phyloP scores from a whole-genome alignment of 805 yeast species.

The Danielia oregonensis region DNA sequence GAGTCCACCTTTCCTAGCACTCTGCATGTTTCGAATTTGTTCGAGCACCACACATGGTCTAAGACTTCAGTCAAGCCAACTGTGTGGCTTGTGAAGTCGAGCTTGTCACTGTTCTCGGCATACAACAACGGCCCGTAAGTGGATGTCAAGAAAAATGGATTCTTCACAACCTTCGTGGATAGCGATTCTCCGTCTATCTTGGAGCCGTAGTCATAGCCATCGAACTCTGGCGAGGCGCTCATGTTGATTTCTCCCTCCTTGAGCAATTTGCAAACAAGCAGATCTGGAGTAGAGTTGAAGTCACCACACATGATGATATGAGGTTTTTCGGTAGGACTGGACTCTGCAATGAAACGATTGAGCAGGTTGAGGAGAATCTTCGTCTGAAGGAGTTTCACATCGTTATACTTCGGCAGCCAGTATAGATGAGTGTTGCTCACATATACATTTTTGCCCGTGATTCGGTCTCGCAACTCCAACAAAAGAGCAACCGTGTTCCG shows the following conservation, averaged over 20 bases:
- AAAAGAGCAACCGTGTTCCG: constrained; percentile 58
- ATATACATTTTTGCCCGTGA: constrained; percentile 37
- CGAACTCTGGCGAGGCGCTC: constrained; percentile 9
- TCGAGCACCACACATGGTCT: constrained; percentile 56
- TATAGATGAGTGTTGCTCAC: constrained; percentile 60
- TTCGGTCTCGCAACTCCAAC: constrained; percentile 44
- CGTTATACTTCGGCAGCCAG: constrained; percentile 49
- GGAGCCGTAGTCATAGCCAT: constrained; percentile 15
- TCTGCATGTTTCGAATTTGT: constrained; percentile 36
- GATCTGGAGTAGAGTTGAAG: constrained; percentile 49
- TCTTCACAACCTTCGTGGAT: constrained; percentile 8
- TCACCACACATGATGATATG: constrained; percentile 51
- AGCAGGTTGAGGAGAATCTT: constrained; percentile 29
- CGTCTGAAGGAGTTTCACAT: constrained; percentile 53
- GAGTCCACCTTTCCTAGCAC: constrained; percentile 51
- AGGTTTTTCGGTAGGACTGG: constrained; percentile 13
- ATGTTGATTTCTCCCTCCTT: constrained; percentile 21
- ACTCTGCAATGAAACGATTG: constrained; percentile 7
- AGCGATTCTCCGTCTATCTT: constrained; percentile 10
- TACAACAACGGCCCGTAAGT: constrained; percentile 17
- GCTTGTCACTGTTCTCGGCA: constrained; percentile 5
- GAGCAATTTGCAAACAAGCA: constrained; percentile 46
- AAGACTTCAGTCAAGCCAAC: constrained; percentile 48
- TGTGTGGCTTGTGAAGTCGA: constrained; percentile 37
- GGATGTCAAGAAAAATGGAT: constrained; percentile 14